These are phyloP conservation scores for Chaetomium sp. DNA, from an alignment of 2,329 filamentous ascomycete genomes.

Conservation along the genomic window DNA sequence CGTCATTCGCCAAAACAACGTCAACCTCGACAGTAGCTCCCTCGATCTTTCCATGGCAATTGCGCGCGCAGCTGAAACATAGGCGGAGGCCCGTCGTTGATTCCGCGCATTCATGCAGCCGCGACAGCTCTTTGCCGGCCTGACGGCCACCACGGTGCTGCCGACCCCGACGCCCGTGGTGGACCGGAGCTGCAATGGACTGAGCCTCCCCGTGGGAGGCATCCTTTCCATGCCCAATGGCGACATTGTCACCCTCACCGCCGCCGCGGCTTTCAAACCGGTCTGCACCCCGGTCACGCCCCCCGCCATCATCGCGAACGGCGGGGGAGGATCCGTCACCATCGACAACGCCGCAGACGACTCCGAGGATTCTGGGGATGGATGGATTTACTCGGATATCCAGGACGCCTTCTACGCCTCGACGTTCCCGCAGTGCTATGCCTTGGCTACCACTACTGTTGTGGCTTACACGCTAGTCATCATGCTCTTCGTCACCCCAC, in stretches of 20 bases:
- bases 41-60: constrained; percentile 24
- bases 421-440: constrained; percentile 87
- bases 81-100: constrained; percentile 23
- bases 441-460: constrained; percentile 83
- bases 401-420: constrained; percentile 90
- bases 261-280: constrained; percentile 54
- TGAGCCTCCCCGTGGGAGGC: constrained; percentile 23
- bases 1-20: background rate
- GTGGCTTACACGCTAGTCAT: constrained; percentile 88
- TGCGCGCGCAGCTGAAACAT: constrained; percentile 19
- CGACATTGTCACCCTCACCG: constrained; percentile 52
- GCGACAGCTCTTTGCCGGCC: constrained; percentile 18
- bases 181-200: constrained; percentile 18
- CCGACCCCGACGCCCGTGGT: constrained; percentile 16
- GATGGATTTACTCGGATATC: constrained; percentile 53
- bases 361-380: constrained; percentile 21
- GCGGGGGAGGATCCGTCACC: constrained; percentile 32
- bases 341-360: constrained; percentile 23
- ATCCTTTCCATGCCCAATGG: constrained; percentile 28
- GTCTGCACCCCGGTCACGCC: constrained; percentile 42
- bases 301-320: constrained; percentile 38
- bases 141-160: constrained; percentile 14
- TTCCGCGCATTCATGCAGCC: constrained; percentile 22
- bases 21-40: constrained; percentile 9
- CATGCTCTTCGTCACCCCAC: constrained; percentile 90